Conservation (phyloP, 768 basidiomycete species). For the Omphalotus guepiniiformis region DNA sequence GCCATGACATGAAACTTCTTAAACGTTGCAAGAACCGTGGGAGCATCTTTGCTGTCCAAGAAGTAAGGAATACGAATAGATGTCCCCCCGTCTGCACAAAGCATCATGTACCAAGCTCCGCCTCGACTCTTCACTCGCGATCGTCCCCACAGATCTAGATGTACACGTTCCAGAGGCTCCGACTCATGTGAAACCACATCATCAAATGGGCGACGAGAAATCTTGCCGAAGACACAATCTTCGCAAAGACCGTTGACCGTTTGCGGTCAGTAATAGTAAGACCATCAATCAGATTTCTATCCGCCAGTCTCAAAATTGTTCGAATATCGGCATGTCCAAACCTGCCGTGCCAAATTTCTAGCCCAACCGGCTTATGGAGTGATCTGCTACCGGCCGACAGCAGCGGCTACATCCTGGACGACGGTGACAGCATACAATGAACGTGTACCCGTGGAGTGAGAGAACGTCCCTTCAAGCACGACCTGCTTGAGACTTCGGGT, state of each 20-base stretch:
- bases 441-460: neutral
- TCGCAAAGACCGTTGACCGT: neutral
- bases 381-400: neutral
- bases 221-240: neutral
- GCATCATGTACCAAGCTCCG: neutral
- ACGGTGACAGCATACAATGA: neutral
- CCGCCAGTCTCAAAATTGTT: neutral
- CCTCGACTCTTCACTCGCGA: neutral
- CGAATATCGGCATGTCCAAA: neutral
- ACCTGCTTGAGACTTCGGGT: neutral
- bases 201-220: constrained; percentile 3
- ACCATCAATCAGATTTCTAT: neutral
- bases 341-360: neutral
- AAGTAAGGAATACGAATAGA: neutral
- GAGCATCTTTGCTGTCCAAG: neutral
- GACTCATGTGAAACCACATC: neutral
- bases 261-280: neutral
- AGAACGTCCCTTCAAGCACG: neutral
- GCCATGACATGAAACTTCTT: neutral
- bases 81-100: neutral
- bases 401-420: too few species aligned
- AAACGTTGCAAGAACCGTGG: neutral
- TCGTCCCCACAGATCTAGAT: neutral
- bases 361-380: neutral
- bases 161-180: neutral